Evolutionary conservation across 179 eudicot genomes (phyloP).

Genomic region (Monotropa hypopitys): DNA sequence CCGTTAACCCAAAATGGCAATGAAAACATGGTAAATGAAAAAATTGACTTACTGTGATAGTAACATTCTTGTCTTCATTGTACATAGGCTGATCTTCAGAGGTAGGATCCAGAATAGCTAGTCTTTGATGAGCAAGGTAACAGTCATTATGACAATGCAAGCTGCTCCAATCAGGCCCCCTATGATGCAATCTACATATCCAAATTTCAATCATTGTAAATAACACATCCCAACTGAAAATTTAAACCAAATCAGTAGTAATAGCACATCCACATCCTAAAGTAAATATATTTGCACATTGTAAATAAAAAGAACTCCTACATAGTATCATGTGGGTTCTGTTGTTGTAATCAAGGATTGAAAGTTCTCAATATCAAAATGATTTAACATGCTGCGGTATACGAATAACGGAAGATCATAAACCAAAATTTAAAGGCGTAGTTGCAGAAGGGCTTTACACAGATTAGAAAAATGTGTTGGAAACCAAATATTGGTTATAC

Average conservation of each 20-base stretch:
- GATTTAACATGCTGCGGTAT: too few species aligned
- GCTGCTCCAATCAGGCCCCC: constrained; percentile 95
- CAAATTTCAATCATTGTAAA: neutral
- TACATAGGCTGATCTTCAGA: constrained; percentile 89
- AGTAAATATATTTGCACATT: neutral
- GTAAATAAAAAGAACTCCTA: neutral
- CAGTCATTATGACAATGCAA: constrained; percentile 55
- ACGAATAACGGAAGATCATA: too few species aligned
- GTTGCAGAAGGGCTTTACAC: too few species aligned
- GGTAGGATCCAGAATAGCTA: constrained; percentile 74
- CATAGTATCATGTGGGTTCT: too few species aligned
- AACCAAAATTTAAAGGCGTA: too few species aligned
- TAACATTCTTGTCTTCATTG: constrained; percentile 48
- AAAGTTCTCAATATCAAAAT: too few species aligned
- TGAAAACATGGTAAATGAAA: neutral
- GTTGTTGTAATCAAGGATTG: too few species aligned
- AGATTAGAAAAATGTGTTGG: too few species aligned
- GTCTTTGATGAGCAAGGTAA: constrained; percentile 70
- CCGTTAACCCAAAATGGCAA: neutral
- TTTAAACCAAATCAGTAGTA: neutral
- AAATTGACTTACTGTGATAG: constrained; percentile 45
- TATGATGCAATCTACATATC: constrained; percentile 50
- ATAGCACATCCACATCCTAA: neutral
- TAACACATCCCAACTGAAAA: neutral
- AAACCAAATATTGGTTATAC: too few species aligned